Conservation (phyloP, 352 stramenopile species). For the Pythium apleroticum region DNA sequence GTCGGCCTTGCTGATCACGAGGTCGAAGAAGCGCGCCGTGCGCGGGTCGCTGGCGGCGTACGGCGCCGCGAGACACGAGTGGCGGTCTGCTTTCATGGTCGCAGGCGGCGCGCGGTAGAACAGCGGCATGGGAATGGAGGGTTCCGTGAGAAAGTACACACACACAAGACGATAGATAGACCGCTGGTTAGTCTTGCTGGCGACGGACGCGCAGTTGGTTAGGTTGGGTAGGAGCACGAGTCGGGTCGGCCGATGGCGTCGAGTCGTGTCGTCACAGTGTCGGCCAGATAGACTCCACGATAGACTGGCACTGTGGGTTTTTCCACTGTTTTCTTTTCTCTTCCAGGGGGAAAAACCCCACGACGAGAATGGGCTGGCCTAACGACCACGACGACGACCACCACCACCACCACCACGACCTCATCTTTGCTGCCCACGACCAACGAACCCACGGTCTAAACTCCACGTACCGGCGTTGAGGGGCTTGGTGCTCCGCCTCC, state of each 20-base stretch:
- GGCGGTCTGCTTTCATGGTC: conserved; percentile 25
- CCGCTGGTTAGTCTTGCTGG: neutral
- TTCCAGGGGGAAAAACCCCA: too few species aligned
- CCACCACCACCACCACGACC: conserved; percentile 4
- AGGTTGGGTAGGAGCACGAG: too few species aligned
- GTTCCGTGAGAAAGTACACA: conserved; percentile 6
- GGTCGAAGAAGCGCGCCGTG: conserved; percentile 58
- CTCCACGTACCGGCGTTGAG: conserved; percentile 16
- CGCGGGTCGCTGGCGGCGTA: conserved; percentile 50
- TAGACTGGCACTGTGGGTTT: neutral
- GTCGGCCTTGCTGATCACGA: conserved; percentile 60
- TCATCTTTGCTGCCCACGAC: neutral
- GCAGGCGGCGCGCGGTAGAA: conserved; percentile 18
- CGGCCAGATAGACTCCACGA: too few species aligned
- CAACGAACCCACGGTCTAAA: conserved; percentile 2
- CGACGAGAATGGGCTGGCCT: too few species aligned
- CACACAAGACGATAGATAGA: neutral
- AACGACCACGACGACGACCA: neutral
- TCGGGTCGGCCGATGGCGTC: neutral
- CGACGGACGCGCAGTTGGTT: too few species aligned
- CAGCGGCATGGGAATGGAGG: too few species aligned
- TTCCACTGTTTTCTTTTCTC: too few species aligned
- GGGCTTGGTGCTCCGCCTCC: conserved; percentile 7
- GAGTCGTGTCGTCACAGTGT: conserved; percentile 6
- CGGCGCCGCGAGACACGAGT: conserved; percentile 54